Base-by-base conservation (phyloP, 2,329 filamentous ascomycete species). In the Ascochyta rabiei region DNA sequence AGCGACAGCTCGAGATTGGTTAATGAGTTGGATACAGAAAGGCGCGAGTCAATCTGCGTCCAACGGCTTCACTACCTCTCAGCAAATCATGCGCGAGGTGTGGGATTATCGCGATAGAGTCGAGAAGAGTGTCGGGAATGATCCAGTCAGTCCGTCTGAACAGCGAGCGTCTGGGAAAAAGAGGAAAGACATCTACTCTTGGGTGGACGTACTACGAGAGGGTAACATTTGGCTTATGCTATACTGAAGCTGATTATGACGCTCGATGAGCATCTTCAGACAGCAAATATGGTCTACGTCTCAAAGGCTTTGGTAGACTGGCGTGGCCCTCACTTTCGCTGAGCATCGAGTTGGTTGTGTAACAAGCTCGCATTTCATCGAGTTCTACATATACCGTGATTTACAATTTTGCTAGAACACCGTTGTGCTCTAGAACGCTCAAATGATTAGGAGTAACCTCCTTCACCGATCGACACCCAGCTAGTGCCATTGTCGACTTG, bases 401-500 rank as follows among this genome's bases (percentile, higher is more conserved):
- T 24, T 31, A 57, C 33, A 58, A 16, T 42, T 58, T 58, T 13
- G 56, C 50, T 26, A 58, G 43, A 37, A 58, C 30, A 6, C 57
- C 57, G 16, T 57, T 54, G 21, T 38, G 16, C 23, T 60, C 49
- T 7, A 60, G 18, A 35, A 60, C 46, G 26, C 53, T 53, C 49
- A 60, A n/a, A 48, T 60, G 46, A 26, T 53, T 56, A 6, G 42
- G 42, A 33, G 56, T 56, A 24, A 60, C 57, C 12, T 60, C 57
- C 12, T 31, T 37, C 18, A 60, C 43, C 15, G 53, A 46, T 10
- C 42, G 45, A 26, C 60, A 54, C 46, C 69, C 68, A 15, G 66
- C 66, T 19, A 72, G 49, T 5, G 60, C 63, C 69, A 72, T 72
- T 5, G 66, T 68, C 10, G 64, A 55, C 46, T 49, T 66, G 44